Evolutionary conservation across 2,329 filamentous ascomycete species (phyloP).

Genomic region (Juglanconis sp.): DNA sequence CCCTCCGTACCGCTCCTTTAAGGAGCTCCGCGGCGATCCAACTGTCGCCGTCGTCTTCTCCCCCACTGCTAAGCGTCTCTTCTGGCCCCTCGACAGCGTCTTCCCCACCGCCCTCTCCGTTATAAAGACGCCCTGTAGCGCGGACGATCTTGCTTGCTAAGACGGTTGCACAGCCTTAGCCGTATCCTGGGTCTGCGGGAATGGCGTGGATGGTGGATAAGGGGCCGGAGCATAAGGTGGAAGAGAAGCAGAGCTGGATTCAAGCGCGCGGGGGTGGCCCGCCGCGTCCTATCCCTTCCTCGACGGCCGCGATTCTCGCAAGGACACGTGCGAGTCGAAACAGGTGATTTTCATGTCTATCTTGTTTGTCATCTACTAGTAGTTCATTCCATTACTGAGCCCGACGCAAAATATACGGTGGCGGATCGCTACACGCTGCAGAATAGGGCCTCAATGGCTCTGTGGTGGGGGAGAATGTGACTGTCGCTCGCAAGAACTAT

Average conservation of each 20-base stretch:
- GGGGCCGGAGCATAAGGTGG: constrained; percentile 8
- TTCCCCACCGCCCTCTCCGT: constrained; percentile 24
- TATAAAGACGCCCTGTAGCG: constrained; percentile 20
- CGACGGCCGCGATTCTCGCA: not conserved
- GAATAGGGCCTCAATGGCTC: no score
- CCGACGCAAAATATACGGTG: no score
- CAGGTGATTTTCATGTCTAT: not conserved
- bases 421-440: no score
- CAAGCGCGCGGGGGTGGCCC: not conserved
- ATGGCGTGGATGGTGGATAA: constrained; percentile 15
- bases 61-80: constrained; percentile 21
- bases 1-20: constrained; percentile 20
- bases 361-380: constrained; percentile 2
- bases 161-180: constrained; percentile 9
- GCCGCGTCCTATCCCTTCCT: not conserved
- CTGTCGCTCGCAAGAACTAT: no score
- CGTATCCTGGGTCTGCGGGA: constrained; percentile 2
- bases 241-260: constrained; percentile 16
- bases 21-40: constrained; percentile 18
- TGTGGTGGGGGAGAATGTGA: no score
- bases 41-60: constrained; percentile 18
- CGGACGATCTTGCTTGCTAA: constrained; percentile 20
- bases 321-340: constrained; percentile 6
- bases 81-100: constrained; percentile 24
- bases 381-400: no score